Conservation (phyloP, 2,329 filamentous ascomycete genomes). For the Xylaria sp. region DNA sequence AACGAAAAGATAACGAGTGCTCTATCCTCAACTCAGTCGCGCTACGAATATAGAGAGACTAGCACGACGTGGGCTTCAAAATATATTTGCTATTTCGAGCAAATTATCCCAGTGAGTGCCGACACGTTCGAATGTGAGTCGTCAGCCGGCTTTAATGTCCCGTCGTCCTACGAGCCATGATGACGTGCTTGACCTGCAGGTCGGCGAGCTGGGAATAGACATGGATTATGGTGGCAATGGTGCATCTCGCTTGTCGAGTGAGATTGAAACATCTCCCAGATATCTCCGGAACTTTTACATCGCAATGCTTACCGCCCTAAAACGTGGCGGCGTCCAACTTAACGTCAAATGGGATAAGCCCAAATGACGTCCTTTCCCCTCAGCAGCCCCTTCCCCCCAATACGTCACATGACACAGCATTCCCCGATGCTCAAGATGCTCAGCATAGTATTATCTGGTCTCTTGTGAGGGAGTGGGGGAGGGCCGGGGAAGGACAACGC, state of each 20-base stretch:
- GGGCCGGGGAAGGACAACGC: not conserved
- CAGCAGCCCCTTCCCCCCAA: not conserved
- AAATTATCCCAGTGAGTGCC: not conserved
- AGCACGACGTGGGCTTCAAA: no score
- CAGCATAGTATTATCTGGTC: not conserved
- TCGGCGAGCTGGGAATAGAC: not conserved
- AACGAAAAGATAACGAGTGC: not conserved
- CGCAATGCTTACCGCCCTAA: not conserved
- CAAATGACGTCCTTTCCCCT: not conserved
- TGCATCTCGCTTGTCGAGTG: not conserved
- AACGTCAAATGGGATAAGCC: not conserved
- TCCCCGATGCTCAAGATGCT: not conserved
- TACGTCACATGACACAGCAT: not conserved
- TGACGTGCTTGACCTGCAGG: not conserved
- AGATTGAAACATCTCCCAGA: not conserved
- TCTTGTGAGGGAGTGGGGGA: not conserved
- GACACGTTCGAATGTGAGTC: not conserved
- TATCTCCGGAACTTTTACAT: not conserved
- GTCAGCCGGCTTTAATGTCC: not conserved
- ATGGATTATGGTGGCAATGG: not conserved
- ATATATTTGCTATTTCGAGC: not conserved
- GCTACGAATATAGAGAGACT: not conserved
- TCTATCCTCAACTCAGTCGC: slow-evolving; percentile 22
- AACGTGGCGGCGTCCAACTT: not conserved
- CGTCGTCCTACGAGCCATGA: not conserved